These are phyloP conservation scores for Sicyos edulis DNA, from an alignment of 306 rosid species.

Conservation along the genomic window DNA sequence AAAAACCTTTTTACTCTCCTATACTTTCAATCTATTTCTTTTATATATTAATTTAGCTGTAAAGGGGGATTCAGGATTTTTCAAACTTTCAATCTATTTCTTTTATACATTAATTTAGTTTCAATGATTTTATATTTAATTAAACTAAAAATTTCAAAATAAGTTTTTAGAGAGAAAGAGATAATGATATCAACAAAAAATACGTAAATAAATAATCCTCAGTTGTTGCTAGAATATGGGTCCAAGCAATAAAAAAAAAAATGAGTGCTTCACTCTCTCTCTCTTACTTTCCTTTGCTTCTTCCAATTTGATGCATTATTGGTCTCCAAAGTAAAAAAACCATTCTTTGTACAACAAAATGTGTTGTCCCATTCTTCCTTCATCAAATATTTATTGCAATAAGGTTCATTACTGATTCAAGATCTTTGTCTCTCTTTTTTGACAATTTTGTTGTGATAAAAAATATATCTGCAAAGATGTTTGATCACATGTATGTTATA, in stretches of 20 bases:
- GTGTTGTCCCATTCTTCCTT: slow-evolving; percentile 15
- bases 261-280: background rate
- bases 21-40: no score
- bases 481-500: slow-evolving; percentile 11
- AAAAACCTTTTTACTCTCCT: no score
- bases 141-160: no score
- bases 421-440: slow-evolving; percentile 8
- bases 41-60: no score
- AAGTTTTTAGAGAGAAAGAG: background rate
- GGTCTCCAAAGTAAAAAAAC: background rate
- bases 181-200: background rate
- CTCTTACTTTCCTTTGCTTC: background rate
- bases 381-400: background rate
- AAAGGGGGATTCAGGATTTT: no score
- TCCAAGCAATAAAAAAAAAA: background rate
- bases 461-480: background rate
- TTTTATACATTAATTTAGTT: no score
- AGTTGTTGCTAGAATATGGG: background rate
- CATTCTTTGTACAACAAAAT: background rate
- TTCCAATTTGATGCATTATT: background rate
- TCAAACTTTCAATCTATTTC: no score
- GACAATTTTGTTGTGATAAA: background rate
- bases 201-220: background rate
- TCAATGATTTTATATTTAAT: no score
- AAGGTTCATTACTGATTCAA: background rate